These are phyloP conservation scores for Podospora comata DNA, from an alignment of 495 filamentous ascomycete genomes.

Conservation along the genomic window DNA sequence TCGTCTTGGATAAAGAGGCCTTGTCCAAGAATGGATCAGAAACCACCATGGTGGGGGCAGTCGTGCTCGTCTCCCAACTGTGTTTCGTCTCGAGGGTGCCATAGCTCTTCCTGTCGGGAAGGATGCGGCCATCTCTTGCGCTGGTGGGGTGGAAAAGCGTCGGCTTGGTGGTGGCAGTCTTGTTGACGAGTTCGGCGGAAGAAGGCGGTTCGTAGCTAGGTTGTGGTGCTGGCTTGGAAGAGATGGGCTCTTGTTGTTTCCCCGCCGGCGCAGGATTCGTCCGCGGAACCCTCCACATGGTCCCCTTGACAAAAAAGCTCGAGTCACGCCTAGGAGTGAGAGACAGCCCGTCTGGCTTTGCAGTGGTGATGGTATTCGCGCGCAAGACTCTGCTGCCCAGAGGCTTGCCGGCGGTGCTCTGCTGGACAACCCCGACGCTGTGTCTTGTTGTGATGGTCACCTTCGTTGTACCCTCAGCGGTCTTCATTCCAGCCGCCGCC, in stretches of 20 bases:
- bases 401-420: background rate
- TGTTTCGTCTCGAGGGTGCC: constrained; percentile 14
- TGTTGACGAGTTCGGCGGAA: constrained; percentile 12
- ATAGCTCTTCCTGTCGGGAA: constrained; percentile 23
- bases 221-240: background rate
- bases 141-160: constrained; percentile 14
- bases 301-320: constrained; percentile 14
- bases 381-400: background rate
- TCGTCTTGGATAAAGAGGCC: background rate
- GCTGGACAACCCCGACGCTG: constrained; percentile 2
- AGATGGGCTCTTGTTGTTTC: background rate
- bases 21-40: constrained; percentile 6
- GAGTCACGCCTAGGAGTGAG: constrained; percentile 15
- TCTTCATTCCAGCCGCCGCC: background rate
- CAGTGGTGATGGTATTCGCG: background rate
- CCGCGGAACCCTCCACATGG: constrained; percentile 12
- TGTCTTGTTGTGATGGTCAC: constrained; percentile 1
- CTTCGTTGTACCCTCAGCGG: background rate
- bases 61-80: constrained; percentile 11
- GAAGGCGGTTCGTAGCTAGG: background rate
- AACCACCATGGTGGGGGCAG: background rate
- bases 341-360: constrained; percentile 5
- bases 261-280: constrained; percentile 3
- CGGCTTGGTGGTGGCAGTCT: constrained; percentile 3
- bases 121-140: constrained; percentile 15